Base-by-base conservation (phyloP, 371 early-diverging fungal genomes). In the Apophysomyces sp. region DNA sequence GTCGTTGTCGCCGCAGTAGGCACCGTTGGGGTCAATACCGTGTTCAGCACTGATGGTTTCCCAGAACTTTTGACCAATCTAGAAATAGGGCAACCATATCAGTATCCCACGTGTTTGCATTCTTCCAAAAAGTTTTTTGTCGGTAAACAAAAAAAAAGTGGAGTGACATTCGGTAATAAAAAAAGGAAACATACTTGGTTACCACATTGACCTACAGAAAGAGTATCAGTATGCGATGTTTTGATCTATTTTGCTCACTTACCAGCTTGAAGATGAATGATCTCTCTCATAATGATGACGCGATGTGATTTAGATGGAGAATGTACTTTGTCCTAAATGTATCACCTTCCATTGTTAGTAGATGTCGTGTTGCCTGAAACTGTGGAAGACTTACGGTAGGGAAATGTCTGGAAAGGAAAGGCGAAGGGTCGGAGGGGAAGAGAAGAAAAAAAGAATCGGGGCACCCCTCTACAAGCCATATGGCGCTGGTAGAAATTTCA, bases 241-340 rank as follows among this genome's bases (percentile, higher is more conserved):
- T n/a, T 31, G 3, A 13, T 30, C 16, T 2, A 34, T 15, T 41
- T 39, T 18, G 37, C 21, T 28, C 11, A 51, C 60, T 59, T 58
- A 68, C 68, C 99, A 70, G 96, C 94, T 83, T 99, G 98, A 68
- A 99, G 82, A 84, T 97, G 97, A 70, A 99, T 94, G 72, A 99
- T 97, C 89, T 99, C 99, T 83, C 99, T 89, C 99, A 99, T 98
- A 69, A 30, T 76, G 24, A 26, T 44, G 24, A 44, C 49, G 49
- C 49, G 49, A 9, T 18, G 49, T 41, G 49, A 21, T 18, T 21
- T 44, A 44, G 24, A 44, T 44, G 49, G 34, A 21, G 21, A 44
- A 44, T 44, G 49, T 44, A 44, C 49, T 44, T 44, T 44, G 9
- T 44, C 9, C 24, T 44, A 37, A 37, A 37, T 3, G 11, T 11